These are phyloP conservation scores for Xylariaceae sp. DNA, from an alignment of 2,329 filamentous ascomycete genomes.

Conservation along the genomic window DNA sequence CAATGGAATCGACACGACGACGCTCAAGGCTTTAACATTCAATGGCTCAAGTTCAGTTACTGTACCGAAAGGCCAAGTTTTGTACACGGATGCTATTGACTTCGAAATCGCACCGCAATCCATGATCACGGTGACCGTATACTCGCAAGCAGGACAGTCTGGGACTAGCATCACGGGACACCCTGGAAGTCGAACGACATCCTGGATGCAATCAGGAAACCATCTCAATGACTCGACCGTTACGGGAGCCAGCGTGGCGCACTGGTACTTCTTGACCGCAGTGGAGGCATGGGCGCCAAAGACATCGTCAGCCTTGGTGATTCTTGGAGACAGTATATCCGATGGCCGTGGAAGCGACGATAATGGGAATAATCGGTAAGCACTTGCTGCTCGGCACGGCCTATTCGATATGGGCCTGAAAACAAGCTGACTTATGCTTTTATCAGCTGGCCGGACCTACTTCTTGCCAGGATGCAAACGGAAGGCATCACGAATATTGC, in stretches of 20 bases:
- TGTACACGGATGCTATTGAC: conserved; percentile 58
- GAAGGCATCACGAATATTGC: conserved; percentile 46
- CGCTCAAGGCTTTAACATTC: conserved; percentile 55
- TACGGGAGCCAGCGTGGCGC: conserved; percentile 34
- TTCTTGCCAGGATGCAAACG: conserved; percentile 49
- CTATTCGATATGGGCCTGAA: background rate
- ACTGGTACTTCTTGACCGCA: conserved; percentile 57
- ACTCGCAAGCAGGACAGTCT: conserved; percentile 52
- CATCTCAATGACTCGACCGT: conserved; percentile 47
- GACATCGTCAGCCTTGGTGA: conserved; percentile 42
- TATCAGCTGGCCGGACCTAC: conserved; percentile 52
- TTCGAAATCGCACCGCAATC: conserved; percentile 47
- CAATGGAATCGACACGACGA: conserved; percentile 47
- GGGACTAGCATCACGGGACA: conserved; percentile 59
- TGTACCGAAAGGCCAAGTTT: conserved; percentile 53
- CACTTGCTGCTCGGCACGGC: background rate
- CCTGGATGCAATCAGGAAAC: conserved; percentile 57
- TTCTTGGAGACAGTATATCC: conserved; percentile 64
- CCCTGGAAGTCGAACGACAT: conserved; percentile 60
- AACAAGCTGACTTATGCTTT: conserved; percentile 2
- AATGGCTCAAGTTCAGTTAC: conserved; percentile 48
- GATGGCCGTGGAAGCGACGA: conserved; percentile 62
- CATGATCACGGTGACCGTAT: conserved; percentile 56
- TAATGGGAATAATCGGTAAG: conserved; percentile 55
- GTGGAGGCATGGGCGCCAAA: conserved; percentile 53